Base-by-base conservation (phyloP, 140 eudicot species). In the Oenanthe javanica region DNA sequence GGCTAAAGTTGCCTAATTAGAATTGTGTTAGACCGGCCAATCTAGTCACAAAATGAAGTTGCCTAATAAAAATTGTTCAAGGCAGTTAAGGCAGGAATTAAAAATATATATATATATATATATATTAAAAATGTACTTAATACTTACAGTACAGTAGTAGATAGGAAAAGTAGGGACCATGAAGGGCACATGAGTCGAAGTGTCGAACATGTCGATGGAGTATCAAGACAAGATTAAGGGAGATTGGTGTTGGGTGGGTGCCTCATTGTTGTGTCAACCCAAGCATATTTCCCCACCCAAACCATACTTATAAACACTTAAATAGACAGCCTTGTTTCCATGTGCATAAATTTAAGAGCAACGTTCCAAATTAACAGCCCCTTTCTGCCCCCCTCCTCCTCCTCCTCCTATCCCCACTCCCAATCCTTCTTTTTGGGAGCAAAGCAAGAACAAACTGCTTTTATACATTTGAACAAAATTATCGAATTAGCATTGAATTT, bases 221-320 rank as follows among this genome's bases (percentile, higher is more conserved):
- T 83, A 85, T 85, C 86, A 79, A 70, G 91, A 88, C 91, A 88
- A 76, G 86, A 81, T 83, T 81, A 72, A 38, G 83, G 74, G 87
- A 52, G 80, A 59, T 77, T 64, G 87, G 55, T 51, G 81, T 80
- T 77, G 74, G 82, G 79, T 79, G 85, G 90, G 89, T 50, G 80
- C 64, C 80, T 82, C 75, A 70, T 45, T 77, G 86, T 83, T 86
- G 85, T 79, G 89, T 82, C 86, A 82, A 84, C 21, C 84, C 78
- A 81, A 66, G 80, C 85, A 87, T 64, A 83, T 57, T 75, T 83
- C 80, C 81, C 81, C 77, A 54, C 66, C 69, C 70, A 72, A 75
- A 64, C 64, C 81, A 66, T 77, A 55, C 66, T 77, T 77, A 64
- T 76, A 38, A 55, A 77, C 59, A 79, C 82, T 81, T 61, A 54